Conservation (phyloP, 106 monocot genomes). For the Phalaenopsis equestris region DNA sequence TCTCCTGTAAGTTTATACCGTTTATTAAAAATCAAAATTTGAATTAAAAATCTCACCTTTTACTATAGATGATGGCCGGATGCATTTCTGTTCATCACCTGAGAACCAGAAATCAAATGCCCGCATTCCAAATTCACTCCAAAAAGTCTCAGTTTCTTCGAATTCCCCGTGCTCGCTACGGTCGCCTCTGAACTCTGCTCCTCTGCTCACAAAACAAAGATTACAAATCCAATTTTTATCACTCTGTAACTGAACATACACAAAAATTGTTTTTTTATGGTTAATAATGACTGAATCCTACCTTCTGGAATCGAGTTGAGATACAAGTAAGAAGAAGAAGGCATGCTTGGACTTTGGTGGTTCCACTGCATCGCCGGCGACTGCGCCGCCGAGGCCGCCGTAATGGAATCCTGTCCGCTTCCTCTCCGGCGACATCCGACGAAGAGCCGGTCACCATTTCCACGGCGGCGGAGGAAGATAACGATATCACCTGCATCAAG, state of each 20-base stretch:
- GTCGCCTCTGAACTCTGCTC: slow-evolving; percentile 1
- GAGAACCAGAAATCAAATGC: slow-evolving; percentile 6
- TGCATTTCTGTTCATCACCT: slow-evolving; percentile 7
- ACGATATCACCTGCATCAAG: slow-evolving; percentile 56
- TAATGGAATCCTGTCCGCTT: neutral
- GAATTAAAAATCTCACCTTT: neutral
- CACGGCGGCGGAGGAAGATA: slow-evolving; percentile 25
- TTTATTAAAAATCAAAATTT: neutral
- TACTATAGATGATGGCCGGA: slow-evolving; percentile 7
- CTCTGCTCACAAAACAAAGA: slow-evolving; percentile 7
- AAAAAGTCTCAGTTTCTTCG: slow-evolving; percentile 42
- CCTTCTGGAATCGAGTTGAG: slow-evolving; percentile 20
- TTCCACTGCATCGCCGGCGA: slow-evolving; percentile 11
- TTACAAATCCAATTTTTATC: neutral
- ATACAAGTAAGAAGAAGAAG: slow-evolving; percentile 8
- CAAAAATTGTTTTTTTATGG: no score
- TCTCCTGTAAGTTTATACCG: neutral
- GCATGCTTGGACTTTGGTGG: neutral
- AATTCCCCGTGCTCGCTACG: slow-evolving; percentile 1
- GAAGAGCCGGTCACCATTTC: slow-evolving; percentile 8
- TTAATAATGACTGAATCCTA: neutral
- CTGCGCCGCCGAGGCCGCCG: neutral
- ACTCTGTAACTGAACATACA: no score
- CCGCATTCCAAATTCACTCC: slow-evolving; percentile 46
- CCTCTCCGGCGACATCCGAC: slow-evolving; percentile 23